phyloP scores from a whole-genome alignment of 164 flowering plant species.

The Magnolia sinica region DNA sequence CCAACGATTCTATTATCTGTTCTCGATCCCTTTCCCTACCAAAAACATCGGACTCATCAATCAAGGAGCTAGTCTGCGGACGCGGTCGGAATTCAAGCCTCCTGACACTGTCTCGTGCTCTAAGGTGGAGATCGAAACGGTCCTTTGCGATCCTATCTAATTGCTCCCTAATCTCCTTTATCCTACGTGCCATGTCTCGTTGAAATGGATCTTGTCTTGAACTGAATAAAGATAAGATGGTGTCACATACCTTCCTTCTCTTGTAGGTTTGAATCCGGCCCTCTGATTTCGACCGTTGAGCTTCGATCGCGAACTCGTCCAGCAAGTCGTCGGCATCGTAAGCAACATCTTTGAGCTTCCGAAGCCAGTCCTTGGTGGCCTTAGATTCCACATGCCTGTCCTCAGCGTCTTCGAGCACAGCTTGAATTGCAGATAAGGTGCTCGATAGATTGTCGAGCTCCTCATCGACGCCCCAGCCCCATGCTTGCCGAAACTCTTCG shows the following conservation, averaged over 20 bases:
- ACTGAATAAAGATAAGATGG: background rate
- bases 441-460: background rate
- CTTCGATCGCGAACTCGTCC: background rate
- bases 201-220: background rate
- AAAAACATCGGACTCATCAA: background rate
- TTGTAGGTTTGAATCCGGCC: background rate
- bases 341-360: constrained; percentile 4
- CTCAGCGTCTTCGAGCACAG: constrained; percentile 9
- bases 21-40: constrained; percentile 1
- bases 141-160: constrained; percentile 7
- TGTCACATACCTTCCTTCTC: background rate
- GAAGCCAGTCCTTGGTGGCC: background rate
- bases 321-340: constrained; percentile 11
- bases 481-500: background rate
- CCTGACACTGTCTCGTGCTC: background rate
- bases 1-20: background rate
- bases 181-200: background rate
- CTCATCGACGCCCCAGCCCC: background rate
- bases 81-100: background rate
- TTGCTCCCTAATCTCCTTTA: background rate
- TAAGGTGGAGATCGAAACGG: background rate
- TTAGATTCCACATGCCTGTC: background rate
- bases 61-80: background rate
- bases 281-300: background rate
- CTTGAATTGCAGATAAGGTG: background rate